Percentiles rank a stretch among this genome's conserved stretches.
phyloP scores from a whole-genome alignment of 495 filamentous ascomycete genomes.

The Aspergillus baeticus region DNA sequence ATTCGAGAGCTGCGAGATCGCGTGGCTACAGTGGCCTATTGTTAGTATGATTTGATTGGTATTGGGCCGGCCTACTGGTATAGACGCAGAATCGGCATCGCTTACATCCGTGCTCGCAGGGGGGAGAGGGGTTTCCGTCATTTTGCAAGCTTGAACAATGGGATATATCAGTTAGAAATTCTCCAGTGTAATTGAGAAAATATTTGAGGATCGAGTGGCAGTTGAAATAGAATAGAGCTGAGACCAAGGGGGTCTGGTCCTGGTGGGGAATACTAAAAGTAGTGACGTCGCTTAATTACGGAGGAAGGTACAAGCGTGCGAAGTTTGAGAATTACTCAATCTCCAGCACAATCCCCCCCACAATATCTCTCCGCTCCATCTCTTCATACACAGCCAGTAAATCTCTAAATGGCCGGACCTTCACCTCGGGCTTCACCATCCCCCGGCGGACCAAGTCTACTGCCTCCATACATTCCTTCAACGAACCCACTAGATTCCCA shows the following conservation, averaged over 20 bases:
- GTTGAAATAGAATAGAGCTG: neutral
- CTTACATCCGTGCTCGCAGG: slow-evolving; percentile 40
- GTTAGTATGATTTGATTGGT: neutral
- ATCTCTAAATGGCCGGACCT: slow-evolving; percentile 44
- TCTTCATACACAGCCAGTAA: slow-evolving; percentile 45
- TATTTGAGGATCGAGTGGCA: neutral
- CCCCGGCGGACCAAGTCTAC: slow-evolving; percentile 46
- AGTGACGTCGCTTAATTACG: too few relatives aligned
- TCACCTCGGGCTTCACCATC: slow-evolving; percentile 45
- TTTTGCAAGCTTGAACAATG: slow-evolving; percentile 14
- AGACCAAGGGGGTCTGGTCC: neutral
- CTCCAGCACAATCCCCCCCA: slow-evolving; percentile 35
- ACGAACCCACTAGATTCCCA: slow-evolving; percentile 49
- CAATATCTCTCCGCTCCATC: slow-evolving; percentile 46
- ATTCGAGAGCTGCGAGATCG: slow-evolving; percentile 50
- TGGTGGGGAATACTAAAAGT: neutral
- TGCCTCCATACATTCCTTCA: slow-evolving; percentile 53
- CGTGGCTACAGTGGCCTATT: slow-evolving; percentile 34
- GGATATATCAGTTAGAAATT: neutral
- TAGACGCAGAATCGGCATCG: too few relatives aligned
- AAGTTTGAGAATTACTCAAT: slow-evolving; percentile 19
- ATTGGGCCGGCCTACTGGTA: too few relatives aligned
- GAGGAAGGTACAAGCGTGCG: too few relatives aligned
- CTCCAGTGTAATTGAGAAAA: too few relatives aligned
- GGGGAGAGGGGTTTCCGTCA: slow-evolving; percentile 32